Evolutionary conservation across 495 filamentous ascomycete species (phyloP).

Genomic region (Penicillium parvum): DNA sequence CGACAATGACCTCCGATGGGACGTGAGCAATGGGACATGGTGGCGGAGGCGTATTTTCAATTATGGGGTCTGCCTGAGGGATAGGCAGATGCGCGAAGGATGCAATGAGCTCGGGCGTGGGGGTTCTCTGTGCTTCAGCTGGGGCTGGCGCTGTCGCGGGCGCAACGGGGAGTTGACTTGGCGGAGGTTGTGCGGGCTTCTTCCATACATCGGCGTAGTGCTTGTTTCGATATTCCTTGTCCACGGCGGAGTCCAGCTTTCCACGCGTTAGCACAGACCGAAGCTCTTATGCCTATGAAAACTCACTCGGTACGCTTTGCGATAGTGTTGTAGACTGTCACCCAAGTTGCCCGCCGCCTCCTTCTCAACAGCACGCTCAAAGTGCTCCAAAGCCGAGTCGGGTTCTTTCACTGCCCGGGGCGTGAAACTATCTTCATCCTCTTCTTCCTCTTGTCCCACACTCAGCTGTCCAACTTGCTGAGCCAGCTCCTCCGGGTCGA

Average conservation of each 20-base stretch:
- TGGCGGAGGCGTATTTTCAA: slow-evolving; percentile 62
- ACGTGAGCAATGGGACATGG: slow-evolving; percentile 74
- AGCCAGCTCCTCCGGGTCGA: slow-evolving; percentile 38
- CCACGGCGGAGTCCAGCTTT: slow-evolving; percentile 77
- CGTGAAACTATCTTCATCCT: slow-evolving; percentile 31
- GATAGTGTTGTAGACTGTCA: slow-evolving; percentile 83
- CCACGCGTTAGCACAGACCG: slow-evolving; percentile 15
- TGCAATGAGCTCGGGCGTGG: slow-evolving; percentile 65
- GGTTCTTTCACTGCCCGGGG: slow-evolving; percentile 47
- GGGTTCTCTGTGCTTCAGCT: slow-evolving; percentile 36
- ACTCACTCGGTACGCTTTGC: slow-evolving; percentile 78
- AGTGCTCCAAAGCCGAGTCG: slow-evolving; percentile 82
- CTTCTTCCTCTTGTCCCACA: slow-evolving; percentile 27
- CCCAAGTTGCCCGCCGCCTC: slow-evolving; percentile 81
- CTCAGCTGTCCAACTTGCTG: slow-evolving; percentile 36
- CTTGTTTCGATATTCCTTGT: slow-evolving; percentile 83
- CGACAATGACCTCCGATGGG: slow-evolving; percentile 77
- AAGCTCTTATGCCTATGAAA: slow-evolving; percentile 1
- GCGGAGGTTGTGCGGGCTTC: slow-evolving; percentile 51
- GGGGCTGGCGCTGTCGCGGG: slow-evolving; percentile 51
- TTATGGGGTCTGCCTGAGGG: slow-evolving; percentile 46
- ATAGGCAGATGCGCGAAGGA: slow-evolving; percentile 69
- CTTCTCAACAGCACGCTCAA: slow-evolving; percentile 85
- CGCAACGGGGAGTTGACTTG: slow-evolving; percentile 46
- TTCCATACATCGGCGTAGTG: slow-evolving; percentile 66